phyloP scores from a whole-genome alignment of 129 eudicot species.

The Centaurea solstitialis region DNA sequence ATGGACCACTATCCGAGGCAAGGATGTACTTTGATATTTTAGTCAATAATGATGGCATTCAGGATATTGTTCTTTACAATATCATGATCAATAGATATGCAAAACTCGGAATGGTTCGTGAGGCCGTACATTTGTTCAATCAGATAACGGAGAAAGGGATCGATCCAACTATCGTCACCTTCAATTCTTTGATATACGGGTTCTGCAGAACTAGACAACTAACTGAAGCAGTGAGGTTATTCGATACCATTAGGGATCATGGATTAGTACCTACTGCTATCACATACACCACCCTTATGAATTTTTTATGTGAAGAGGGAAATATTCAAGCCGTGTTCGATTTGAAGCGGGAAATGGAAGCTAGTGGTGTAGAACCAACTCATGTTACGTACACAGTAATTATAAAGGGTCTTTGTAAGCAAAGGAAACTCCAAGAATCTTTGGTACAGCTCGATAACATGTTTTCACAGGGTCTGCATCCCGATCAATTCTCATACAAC shows the following conservation, averaged over 20 bases:
- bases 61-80: slow-evolving; percentile 67
- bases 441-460: slow-evolving; percentile 47
- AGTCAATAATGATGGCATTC: slow-evolving; percentile 22
- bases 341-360: slow-evolving; percentile 59
- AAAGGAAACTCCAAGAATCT: slow-evolving; percentile 55
- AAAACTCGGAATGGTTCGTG: slow-evolving; percentile 53
- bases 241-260: slow-evolving; percentile 46
- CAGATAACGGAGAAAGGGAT: slow-evolving; percentile 50
- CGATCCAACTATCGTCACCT: slow-evolving; percentile 68
- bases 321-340: slow-evolving; percentile 41
- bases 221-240: slow-evolving; percentile 49
- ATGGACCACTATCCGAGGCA: slow-evolving; percentile 53
- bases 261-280: slow-evolving; percentile 60
- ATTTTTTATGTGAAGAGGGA: slow-evolving; percentile 66
- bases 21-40: slow-evolving; percentile 59
- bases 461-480: slow-evolving; percentile 53
- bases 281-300: slow-evolving; percentile 86
- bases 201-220: slow-evolving; percentile 53
- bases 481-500: slow-evolving; percentile 72
- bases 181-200: slow-evolving; percentile 78
- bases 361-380: slow-evolving; percentile 51
- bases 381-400: slow-evolving; percentile 73
- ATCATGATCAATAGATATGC: slow-evolving; percentile 78
- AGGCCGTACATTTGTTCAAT: slow-evolving; percentile 49
- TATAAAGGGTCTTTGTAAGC: slow-evolving; percentile 71